phyloP scores from a whole-genome alignment of 2,329 filamentous ascomycete species.

The Lasiodiplodia sp. region DNA sequence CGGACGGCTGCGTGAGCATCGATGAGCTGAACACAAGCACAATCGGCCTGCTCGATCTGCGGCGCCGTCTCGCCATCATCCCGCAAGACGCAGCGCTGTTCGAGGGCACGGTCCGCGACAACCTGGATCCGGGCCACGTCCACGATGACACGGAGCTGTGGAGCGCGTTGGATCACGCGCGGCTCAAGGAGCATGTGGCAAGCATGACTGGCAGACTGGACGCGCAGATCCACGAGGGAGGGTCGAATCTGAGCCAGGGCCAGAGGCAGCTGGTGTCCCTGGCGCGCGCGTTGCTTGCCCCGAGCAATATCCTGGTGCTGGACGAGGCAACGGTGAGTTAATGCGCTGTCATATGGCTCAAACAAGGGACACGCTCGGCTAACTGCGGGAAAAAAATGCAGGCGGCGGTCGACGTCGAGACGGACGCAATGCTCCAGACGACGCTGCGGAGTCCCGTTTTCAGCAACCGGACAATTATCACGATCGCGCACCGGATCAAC shows the following conservation, averaged over 20 bases:
- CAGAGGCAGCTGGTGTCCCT: constrained; percentile 94
- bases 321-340: constrained; percentile 88
- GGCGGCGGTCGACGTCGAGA: constrained; percentile 75
- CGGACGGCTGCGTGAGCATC: constrained; percentile 83
- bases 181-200: constrained; percentile 87
- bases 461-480: constrained; percentile 93
- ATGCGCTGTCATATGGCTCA: constrained; percentile 22
- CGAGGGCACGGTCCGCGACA: constrained; percentile 90
- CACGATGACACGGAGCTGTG: constrained; percentile 97
- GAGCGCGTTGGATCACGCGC: constrained; percentile 94
- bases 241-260: constrained; percentile 93
- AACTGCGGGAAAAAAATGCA: constrained; percentile 38
- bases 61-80: constrained; percentile 91
- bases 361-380: constrained; percentile 19
- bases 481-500: constrained; percentile 97
- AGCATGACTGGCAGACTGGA: constrained; percentile 90
- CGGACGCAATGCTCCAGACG: constrained; percentile 69
- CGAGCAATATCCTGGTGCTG: constrained; percentile 94
- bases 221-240: constrained; percentile 90
- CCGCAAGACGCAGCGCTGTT: constrained; percentile 97
- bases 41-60: constrained; percentile 88
- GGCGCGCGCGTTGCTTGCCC: constrained; percentile 90
- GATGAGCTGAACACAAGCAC: constrained; percentile 87
- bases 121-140: constrained; percentile 91
- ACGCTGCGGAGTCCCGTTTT: constrained; percentile 74